phyloP scores from a whole-genome alignment of 2,329 filamentous ascomycete genomes.

The Diaporthe ilicicola region DNA sequence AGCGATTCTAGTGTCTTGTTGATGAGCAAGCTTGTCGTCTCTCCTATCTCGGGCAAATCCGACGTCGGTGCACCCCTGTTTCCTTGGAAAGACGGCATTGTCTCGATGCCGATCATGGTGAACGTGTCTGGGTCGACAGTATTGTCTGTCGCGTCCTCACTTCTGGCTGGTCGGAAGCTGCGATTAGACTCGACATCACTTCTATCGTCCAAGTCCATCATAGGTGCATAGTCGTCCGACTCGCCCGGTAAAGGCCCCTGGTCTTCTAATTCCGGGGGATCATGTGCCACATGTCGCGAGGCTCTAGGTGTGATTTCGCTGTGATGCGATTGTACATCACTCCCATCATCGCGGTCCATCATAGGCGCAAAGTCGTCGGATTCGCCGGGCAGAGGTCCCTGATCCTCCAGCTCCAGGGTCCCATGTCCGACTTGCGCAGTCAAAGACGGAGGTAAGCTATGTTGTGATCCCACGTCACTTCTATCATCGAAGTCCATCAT shows the following conservation, averaged over 20 bases:
- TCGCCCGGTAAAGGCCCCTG: constrained; percentile 21
- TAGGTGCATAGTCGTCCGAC: constrained; percentile 23
- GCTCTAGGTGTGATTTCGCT: constrained; percentile 22
- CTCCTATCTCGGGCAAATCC: constrained; percentile 57
- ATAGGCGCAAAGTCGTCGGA: constrained; percentile 28
- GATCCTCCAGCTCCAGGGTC: constrained; percentile 24
- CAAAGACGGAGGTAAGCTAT: background rate
- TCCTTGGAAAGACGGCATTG: constrained; percentile 59
- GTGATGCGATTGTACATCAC: constrained; percentile 38
- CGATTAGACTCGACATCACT: constrained; percentile 40
- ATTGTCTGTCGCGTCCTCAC: constrained; percentile 40
- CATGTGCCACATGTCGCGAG: background rate
- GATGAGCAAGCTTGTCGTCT: constrained; percentile 65
- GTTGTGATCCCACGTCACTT: constrained; percentile 27
- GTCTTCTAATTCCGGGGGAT: constrained; percentile 20
- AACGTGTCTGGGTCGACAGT: constrained; percentile 57
- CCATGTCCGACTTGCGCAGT: background rate
- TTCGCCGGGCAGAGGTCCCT: constrained; percentile 23
- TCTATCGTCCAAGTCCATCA: constrained; percentile 32
- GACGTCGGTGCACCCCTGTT: constrained; percentile 48
- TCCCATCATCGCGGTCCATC: constrained; percentile 35
- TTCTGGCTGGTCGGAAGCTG: constrained; percentile 26
- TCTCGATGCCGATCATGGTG: constrained; percentile 67
- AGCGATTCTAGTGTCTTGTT: constrained; percentile 63
- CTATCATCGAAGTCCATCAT: constrained; percentile 29